A percentile compares a stretch with the other conserved stretches of the same genome.
Evolutionary conservation across 2,329 filamentous ascomycete species (phyloP).

Genomic region (Penicillium sp.): DNA sequence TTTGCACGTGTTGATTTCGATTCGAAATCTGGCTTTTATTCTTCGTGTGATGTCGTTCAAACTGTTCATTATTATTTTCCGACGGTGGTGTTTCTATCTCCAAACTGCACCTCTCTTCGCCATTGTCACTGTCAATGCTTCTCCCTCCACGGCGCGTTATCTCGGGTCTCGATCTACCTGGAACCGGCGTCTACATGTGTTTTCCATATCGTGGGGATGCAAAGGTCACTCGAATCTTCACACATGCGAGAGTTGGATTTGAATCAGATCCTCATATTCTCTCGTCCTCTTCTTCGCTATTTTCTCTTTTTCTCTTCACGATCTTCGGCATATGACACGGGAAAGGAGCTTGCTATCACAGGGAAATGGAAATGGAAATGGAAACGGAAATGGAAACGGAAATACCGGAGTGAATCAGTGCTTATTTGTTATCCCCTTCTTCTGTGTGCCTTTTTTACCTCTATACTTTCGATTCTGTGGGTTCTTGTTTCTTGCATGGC

Average conservation of each 20-base stretch:
- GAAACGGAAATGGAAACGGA: conserved; percentile 17
- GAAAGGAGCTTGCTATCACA: conserved; percentile 6
- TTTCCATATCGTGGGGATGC: background rate
- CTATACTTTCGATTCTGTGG: conserved; percentile 3
- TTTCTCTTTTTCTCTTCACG: conserved; percentile 10
- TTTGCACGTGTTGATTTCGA: conserved; percentile 9
- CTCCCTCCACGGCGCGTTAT: conserved; percentile 2
- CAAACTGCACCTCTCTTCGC: background rate
- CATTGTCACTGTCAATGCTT: conserved; percentile 20
- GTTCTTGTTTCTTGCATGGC: conserved; percentile 23
- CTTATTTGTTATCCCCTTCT: conserved; percentile 7
- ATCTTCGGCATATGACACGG: conserved; percentile 25
- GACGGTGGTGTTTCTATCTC: conserved; percentile 13
- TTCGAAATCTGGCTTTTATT: conserved; percentile 5
- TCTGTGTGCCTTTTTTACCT: background rate
- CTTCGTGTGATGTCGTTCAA: conserved; percentile 9
- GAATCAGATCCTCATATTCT: background rate
- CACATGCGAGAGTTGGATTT: conserved; percentile 4
- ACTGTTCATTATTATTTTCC: conserved; percentile 19
- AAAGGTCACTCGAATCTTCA: background rate
- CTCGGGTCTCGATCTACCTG: conserved; percentile 13
- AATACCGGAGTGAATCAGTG: conserved; percentile 18
- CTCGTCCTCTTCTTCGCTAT: conserved; percentile 13
- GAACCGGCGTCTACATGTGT: conserved; percentile 18
- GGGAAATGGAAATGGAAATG: conserved; percentile 10